These are phyloP conservation scores for Bipolaris sorokiniana DNA, from an alignment of 2,329 filamentous ascomycete species.

Conservation along the genomic window DNA sequence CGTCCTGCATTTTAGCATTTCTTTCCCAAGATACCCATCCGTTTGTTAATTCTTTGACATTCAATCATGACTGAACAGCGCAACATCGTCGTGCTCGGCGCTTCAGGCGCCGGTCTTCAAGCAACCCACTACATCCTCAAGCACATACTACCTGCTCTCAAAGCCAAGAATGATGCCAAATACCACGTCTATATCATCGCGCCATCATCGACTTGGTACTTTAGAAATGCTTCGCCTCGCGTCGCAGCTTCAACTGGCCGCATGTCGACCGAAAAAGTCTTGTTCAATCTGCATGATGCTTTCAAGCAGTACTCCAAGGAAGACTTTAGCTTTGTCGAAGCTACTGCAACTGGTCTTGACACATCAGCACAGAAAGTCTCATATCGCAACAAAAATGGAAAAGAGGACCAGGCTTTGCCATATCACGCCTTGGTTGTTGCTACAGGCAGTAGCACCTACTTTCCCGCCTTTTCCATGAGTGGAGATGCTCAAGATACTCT, in stretches of 20 bases:
- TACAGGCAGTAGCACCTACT: slow-evolving; percentile 58
- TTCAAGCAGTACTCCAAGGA: slow-evolving; percentile 59
- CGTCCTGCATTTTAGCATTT: background rate
- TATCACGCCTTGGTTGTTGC: slow-evolving; percentile 65
- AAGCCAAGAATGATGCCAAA: slow-evolving; percentile 34
- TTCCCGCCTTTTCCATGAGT: slow-evolving; percentile 54
- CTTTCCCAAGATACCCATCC: background rate
- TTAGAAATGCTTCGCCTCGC: slow-evolving; percentile 60
- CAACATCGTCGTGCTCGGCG: slow-evolving; percentile 48
- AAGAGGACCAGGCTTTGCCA: slow-evolving; percentile 42
- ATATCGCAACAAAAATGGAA: slow-evolving; percentile 43
- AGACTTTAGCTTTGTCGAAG: slow-evolving; percentile 60
- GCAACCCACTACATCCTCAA: slow-evolving; percentile 47
- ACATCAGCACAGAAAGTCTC: slow-evolving; percentile 52
- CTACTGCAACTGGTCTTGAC: slow-evolving; percentile 56
- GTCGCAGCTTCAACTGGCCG: slow-evolving; percentile 57
- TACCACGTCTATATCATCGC: slow-evolving; percentile 63
- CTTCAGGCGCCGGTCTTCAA: slow-evolving; percentile 36
- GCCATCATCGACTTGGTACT: slow-evolving; percentile 61
- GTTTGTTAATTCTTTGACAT: background rate
- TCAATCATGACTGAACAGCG: slow-evolving; percentile 38
- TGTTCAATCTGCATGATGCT: slow-evolving; percentile 56
- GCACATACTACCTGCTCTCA: slow-evolving; percentile 44
- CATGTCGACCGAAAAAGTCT: slow-evolving; percentile 56
- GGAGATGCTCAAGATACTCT: slow-evolving; percentile 34